phyloP scores from a whole-genome alignment of 1,284 basidiomycete species.

The Malassezia cuniculi region DNA sequence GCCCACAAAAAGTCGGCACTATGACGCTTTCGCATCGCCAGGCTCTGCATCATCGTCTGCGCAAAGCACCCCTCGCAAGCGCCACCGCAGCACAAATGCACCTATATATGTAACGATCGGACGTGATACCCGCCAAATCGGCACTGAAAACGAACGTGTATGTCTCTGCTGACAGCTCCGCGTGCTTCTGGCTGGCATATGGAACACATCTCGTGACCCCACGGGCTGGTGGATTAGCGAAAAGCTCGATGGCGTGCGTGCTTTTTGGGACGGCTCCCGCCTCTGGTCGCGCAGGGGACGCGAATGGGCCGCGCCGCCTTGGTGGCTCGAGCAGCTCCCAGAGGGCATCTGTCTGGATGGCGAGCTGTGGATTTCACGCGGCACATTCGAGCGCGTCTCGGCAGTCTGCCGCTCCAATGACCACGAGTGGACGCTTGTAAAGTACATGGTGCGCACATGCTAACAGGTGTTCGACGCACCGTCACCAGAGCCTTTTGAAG shows the following conservation, averaged over 20 bases:
- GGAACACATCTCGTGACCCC: constrained; percentile 56
- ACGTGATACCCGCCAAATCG: constrained; percentile 46
- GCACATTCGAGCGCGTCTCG: constrained; percentile 25
- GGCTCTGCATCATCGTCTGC: constrained; percentile 1
- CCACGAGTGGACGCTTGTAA: constrained; percentile 53
- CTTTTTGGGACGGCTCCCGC: constrained; percentile 54
- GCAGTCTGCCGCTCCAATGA: constrained; percentile 35
- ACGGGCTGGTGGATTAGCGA: constrained; percentile 59
- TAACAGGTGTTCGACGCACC: neutral
- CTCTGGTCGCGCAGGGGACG: constrained; percentile 56
- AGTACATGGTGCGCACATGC: constrained; percentile 51
- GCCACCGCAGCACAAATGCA: constrained; percentile 4
- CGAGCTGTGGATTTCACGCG: constrained; percentile 46
- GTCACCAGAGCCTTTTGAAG: neutral
- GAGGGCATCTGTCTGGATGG: constrained; percentile 54
- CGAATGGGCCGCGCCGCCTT: constrained; percentile 53
- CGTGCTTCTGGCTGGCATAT: constrained; percentile 54
- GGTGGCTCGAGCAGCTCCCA: constrained; percentile 56
- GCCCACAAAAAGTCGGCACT: neutral
- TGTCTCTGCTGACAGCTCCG: constrained; percentile 12
- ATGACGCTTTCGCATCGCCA: constrained; percentile 10
- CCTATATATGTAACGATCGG: constrained; percentile 21
- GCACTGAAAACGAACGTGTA: too few species aligned
- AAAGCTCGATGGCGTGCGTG: constrained; percentile 49
- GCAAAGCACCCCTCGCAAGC: constrained; percentile 8